phyloP scores from a whole-genome alignment of 441 rosid species.

The Adansonia madagascariensis region DNA sequence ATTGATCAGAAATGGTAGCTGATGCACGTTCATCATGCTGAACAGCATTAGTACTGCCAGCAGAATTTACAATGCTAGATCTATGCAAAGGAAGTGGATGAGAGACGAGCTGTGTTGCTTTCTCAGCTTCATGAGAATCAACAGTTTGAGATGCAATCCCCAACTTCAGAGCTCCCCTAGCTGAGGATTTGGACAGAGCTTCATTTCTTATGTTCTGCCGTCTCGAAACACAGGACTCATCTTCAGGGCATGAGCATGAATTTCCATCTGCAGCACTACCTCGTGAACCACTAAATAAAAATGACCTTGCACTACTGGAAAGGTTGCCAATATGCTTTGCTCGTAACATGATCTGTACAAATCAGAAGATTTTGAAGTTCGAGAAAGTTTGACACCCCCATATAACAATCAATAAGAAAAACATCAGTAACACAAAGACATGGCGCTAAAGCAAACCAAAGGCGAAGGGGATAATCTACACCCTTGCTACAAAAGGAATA shows the following conservation, averaged over 20 bases:
- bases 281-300: constrained; percentile 67
- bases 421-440: not conserved
- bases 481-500: not conserved
- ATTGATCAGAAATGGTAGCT: constrained; percentile 61
- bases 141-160: constrained; percentile 48
- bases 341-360: constrained; percentile 64
- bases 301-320: constrained; percentile 71
- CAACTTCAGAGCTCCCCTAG: constrained; percentile 42
- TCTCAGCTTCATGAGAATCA: constrained; percentile 50
- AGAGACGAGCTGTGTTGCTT: constrained; percentile 46
- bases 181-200: constrained; percentile 39
- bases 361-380: constrained; percentile 25
- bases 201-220: constrained; percentile 51
- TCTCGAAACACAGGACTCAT: constrained; percentile 69
- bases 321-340: constrained; percentile 72
- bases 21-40: constrained; percentile 50
- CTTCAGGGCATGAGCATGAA: constrained; percentile 75
- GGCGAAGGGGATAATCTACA: constrained; percentile 18
- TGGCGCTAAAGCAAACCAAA: not conserved
- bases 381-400: constrained; percentile 28
- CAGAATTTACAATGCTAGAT: constrained; percentile 55
- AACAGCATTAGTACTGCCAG: constrained; percentile 43
- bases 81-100: constrained; percentile 44
- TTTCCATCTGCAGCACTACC: constrained; percentile 64
- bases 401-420: constrained; percentile 12